Percentiles rank a stretch among this genome's conserved stretches.
Evolutionary conservation across 148 eudicot species (phyloP).

Genomic region (Dianthus caryophyllus): DNA sequence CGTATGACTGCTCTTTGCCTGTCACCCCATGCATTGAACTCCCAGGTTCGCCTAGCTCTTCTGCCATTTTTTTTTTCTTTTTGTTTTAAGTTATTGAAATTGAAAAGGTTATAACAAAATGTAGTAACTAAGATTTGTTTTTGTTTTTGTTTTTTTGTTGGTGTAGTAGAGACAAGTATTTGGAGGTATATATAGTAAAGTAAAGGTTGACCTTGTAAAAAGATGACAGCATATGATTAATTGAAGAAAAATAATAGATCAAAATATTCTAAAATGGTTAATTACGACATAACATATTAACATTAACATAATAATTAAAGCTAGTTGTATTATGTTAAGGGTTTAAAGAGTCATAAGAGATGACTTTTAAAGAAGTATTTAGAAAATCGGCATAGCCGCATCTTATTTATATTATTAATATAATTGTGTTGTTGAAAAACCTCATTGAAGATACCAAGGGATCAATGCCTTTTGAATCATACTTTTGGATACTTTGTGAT

Average conservation of each 20-base stretch:
- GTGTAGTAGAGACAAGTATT: background rate
- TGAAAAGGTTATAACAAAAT: background rate
- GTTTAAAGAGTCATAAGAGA: constrained; percentile 12
- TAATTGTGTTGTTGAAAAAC: background rate
- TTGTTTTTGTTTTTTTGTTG: background rate
- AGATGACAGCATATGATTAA: constrained; percentile 1
- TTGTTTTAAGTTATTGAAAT: background rate
- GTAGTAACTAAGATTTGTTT: background rate
- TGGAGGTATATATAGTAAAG: constrained; percentile 11
- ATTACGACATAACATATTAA: constrained; percentile 12
- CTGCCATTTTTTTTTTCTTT: constrained; percentile 2
- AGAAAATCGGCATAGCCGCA: constrained; percentile 12
- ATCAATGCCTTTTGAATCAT: constrained; percentile 15
- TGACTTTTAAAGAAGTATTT: background rate
- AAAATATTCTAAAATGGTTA: constrained; percentile 4
- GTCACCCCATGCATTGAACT: constrained; percentile 51
- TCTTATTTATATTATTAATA: constrained; percentile 1
- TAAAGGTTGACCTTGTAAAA: constrained; percentile 19
- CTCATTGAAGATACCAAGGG: constrained; percentile 25
- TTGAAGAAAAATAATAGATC: background rate
- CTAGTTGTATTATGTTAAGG: constrained; percentile 1
- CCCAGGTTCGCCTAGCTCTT: constrained; percentile 28
- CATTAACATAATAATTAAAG: background rate
- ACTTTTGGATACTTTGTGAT: constrained; percentile 13
- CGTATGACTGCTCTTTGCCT: constrained; percentile 29